A percentile compares a stretch with the other conserved stretches of the same genome.
Conservation (phyloP, 768 basidiomycete species). For the Dictyophora rubrovolvata region DNA sequence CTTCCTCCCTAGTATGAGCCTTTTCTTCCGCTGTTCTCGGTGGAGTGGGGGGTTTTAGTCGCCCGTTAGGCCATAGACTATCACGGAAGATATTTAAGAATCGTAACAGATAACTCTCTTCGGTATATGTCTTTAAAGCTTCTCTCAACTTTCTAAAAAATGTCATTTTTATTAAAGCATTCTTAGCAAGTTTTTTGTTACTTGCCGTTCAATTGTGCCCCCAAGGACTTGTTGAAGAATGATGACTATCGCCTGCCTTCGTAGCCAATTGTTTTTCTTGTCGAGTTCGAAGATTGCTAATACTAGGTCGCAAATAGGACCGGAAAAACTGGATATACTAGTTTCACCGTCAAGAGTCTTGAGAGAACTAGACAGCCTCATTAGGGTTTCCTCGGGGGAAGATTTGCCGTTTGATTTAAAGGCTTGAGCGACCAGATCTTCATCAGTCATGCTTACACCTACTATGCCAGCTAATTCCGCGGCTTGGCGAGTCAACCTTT, state of each 20-base stretch:
- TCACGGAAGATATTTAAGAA: conserved; percentile 62
- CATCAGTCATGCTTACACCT: conserved; percentile 68
- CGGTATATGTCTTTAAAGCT: conserved; percentile 49
- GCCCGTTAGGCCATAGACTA: conserved; percentile 79
- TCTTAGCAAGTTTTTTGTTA: conserved; percentile 5
- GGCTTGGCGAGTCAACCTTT: conserved; percentile 80
- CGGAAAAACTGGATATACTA: conserved; percentile 79
- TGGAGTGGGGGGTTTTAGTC: conserved; percentile 43
- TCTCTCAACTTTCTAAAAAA: conserved; percentile 75
- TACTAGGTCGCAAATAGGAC: conserved; percentile 88
- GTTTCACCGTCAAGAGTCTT: conserved; percentile 82
- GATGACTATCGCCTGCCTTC: conserved; percentile 91
- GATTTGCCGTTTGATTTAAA: conserved; percentile 59
- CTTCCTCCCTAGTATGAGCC: conserved; percentile 68
- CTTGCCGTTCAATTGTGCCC: conserved; percentile 89
- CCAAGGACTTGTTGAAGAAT: conserved; percentile 94
- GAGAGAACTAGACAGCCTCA: conserved; percentile 67
- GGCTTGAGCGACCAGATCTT: conserved; percentile 76
- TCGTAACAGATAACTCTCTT: conserved; percentile 60
- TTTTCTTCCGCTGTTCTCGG: conserved; percentile 81
- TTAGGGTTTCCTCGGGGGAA: conserved; percentile 55
- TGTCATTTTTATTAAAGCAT: neutral
- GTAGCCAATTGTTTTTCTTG: conserved; percentile 93
- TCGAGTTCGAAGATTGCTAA: conserved; percentile 91
- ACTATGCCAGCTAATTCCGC: conserved; percentile 81